Evolutionary conservation across 108 stramenopile genomes (phyloP).

Genomic region (Nitzschia inconspicua): DNA sequence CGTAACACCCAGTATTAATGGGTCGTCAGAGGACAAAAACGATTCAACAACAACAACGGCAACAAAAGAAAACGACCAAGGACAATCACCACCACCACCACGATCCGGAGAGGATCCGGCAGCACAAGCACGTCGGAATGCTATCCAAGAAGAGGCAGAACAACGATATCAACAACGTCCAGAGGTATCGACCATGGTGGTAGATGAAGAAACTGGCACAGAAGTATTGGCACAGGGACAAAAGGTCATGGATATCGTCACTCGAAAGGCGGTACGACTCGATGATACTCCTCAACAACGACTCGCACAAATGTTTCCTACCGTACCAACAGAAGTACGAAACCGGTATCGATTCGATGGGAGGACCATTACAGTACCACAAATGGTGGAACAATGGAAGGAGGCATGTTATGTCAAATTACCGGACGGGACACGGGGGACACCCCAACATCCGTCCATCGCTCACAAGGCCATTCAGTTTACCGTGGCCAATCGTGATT

Average conservation of each 20-base stretch:
- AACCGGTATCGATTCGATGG: conserved; percentile 60
- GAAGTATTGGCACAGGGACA: conserved; percentile 74
- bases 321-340: conserved; percentile 62
- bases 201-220: conserved; percentile 82
- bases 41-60: conserved; percentile 4
- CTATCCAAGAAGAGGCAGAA: conserved; percentile 38
- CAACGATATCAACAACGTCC: conserved; percentile 47
- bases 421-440: conserved; percentile 32
- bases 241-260: conserved; percentile 82
- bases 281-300: conserved; percentile 61
- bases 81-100: neutral
- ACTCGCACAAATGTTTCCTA: conserved; percentile 85
- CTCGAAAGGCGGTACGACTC: conserved; percentile 70
- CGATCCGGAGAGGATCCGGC: conserved; percentile 5
- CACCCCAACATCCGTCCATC: conserved; percentile 61
- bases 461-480: conserved; percentile 70
- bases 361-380: conserved; percentile 55
- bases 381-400: conserved; percentile 57
- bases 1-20: neutral
- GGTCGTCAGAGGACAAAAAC: neutral
- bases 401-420: conserved; percentile 59
- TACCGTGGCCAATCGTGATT: conserved; percentile 76
- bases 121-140: conserved; percentile 35
- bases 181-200: conserved; percentile 60
- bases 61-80: conserved; percentile 8